These are phyloP conservation scores for Lactarius pseudohatsudake DNA, from an alignment of 768 basidiomycete genomes.

Conservation along the genomic window DNA sequence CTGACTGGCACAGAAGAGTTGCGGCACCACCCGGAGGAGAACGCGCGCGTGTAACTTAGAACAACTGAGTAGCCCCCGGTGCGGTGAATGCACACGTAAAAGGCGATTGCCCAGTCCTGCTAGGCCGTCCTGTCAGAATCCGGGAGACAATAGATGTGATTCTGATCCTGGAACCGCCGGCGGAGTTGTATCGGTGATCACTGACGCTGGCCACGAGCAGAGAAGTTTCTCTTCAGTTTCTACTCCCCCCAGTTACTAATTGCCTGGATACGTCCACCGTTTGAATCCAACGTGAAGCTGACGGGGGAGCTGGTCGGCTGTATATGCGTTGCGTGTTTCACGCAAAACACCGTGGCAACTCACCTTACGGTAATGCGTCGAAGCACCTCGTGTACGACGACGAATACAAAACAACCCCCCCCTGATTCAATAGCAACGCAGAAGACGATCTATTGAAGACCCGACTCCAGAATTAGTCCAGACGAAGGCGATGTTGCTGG, in stretches of 20 bases:
- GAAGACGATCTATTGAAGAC: slow-evolving; percentile 1
- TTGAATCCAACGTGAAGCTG: not conserved
- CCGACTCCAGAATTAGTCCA: not conserved
- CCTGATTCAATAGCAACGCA: not conserved
- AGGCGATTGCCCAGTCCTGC: slow-evolving; percentile 15
- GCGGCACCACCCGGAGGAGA: not conserved
- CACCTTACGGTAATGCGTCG: not conserved
- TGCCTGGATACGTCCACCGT: not conserved
- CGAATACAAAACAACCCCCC: not conserved
- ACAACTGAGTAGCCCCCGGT: not conserved
- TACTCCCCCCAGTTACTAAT: not conserved
- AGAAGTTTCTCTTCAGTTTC: not conserved
- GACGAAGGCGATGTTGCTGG: not conserved
- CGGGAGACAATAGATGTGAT: slow-evolving; percentile 19
- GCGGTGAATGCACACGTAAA: slow-evolving; percentile 11
- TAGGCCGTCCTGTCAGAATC: not conserved
- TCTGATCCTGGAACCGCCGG: slow-evolving; percentile 19
- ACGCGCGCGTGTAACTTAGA: not conserved
- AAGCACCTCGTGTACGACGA: not conserved
- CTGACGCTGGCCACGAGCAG: not conserved
- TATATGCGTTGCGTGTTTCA: not conserved
- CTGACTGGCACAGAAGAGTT: slow-evolving; percentile 1
- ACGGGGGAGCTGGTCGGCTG: not conserved
- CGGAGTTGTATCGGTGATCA: slow-evolving; percentile 26
- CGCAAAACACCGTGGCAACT: not conserved